Percentiles rank a stretch among this genome's conserved stretches.
phyloP scores from a whole-genome alignment of 805 yeast genomes.

The Sungouiozyma ichnusensis region DNA sequence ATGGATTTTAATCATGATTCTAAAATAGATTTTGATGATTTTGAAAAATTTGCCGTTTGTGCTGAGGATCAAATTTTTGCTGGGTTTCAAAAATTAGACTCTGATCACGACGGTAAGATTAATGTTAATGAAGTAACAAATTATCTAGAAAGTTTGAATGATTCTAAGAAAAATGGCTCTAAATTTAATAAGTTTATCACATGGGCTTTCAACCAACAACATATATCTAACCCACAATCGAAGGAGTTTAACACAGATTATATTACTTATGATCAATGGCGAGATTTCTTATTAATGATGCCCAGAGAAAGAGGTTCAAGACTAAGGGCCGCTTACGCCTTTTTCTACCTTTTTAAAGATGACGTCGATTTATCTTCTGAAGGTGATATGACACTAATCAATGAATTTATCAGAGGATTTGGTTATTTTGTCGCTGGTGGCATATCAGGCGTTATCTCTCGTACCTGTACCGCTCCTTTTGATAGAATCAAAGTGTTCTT shows the following conservation, averaged over 20 bases:
- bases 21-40: slow-evolving; percentile 52
- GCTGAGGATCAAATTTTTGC: slow-evolving; percentile 63
- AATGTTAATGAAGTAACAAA: slow-evolving; percentile 53
- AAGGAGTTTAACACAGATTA: slow-evolving; percentile 39
- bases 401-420: slow-evolving; percentile 69
- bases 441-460: slow-evolving; percentile 84
- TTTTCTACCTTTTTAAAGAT: slow-evolving; percentile 47
- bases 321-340: slow-evolving; percentile 69
- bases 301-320: slow-evolving; percentile 74
- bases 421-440: slow-evolving; percentile 96
- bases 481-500: slow-evolving; percentile 89
- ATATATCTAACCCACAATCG: slow-evolving; percentile 6
- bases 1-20: slow-evolving; percentile 51
- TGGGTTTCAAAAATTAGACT: slow-evolving; percentile 62
- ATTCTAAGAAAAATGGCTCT: not conserved
- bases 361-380: slow-evolving; percentile 78
- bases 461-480: slow-evolving; percentile 95
- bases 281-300: slow-evolving; percentile 70
- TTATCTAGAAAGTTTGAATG: slow-evolving; percentile 35
- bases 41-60: slow-evolving; percentile 47
- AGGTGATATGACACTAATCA: slow-evolving; percentile 81
- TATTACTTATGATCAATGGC: slow-evolving; percentile 76
- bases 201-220: slow-evolving; percentile 23
- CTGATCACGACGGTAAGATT: slow-evolving; percentile 63
- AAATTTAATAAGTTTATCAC: slow-evolving; percentile 16